Conservation (phyloP, 1,284 basidiomycete genomes). For the Sporisorium sorghi region DNA sequence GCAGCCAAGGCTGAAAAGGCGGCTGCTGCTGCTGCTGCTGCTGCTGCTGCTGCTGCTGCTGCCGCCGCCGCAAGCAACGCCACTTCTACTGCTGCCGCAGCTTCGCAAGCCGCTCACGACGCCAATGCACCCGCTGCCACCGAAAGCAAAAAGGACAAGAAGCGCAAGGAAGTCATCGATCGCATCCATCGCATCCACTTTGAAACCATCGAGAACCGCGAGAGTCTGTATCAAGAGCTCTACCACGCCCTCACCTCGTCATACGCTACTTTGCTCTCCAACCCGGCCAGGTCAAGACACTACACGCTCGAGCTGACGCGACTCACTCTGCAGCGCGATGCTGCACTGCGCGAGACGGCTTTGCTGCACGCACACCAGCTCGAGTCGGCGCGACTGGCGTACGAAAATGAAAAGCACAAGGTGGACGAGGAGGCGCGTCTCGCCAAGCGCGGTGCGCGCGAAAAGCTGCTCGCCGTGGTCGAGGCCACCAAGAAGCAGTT, state of each 20-base stretch:
- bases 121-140: slow-evolving; percentile 19
- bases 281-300: slow-evolving; percentile 57
- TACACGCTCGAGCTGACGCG: slow-evolving; percentile 62
- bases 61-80: slow-evolving; percentile 12
- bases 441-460: slow-evolving; percentile 61
- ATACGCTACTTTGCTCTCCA: slow-evolving; percentile 60
- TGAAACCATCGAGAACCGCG: slow-evolving; percentile 66
- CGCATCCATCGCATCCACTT: slow-evolving; percentile 66
- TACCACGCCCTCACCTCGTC: slow-evolving; percentile 58
- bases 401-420: slow-evolving; percentile 59
- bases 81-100: slow-evolving; percentile 7
- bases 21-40: slow-evolving; percentile 29
- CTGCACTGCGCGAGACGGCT: slow-evolving; percentile 56
- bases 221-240: slow-evolving; percentile 62
- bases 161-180: slow-evolving; percentile 67
- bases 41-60: slow-evolving; percentile 18
- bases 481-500: slow-evolving; percentile 64
- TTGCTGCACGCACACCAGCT: slow-evolving; percentile 64
- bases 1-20: slow-evolving; percentile 43
- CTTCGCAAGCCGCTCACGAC: slow-evolving; percentile 17
- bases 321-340: slow-evolving; percentile 59
- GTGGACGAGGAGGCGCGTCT: slow-evolving; percentile 64
- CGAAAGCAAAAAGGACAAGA: slow-evolving; percentile 59
- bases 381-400: slow-evolving; percentile 56
- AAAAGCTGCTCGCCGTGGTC: slow-evolving; percentile 63